Percentiles rank a stretch among this genome's conserved stretches.
phyloP scores from a whole-genome alignment of 2,329 filamentous ascomycete species.

The Penicillium sclerotiorum region DNA sequence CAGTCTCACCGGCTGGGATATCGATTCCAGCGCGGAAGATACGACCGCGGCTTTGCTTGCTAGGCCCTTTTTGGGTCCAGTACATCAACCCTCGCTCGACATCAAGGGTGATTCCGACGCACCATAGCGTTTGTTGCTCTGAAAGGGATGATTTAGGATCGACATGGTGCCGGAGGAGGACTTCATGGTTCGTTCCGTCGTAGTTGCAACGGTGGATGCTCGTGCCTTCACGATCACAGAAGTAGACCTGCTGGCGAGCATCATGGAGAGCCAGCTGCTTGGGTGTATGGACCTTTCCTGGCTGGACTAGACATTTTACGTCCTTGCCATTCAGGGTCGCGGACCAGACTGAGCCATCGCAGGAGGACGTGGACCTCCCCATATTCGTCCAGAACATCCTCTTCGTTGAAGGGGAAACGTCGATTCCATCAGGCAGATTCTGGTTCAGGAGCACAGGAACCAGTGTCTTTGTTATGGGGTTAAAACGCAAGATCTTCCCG shows the following conservation, averaged over 20 bases:
- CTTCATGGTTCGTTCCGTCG: constrained; percentile 38
- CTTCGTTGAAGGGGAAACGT: constrained; percentile 33
- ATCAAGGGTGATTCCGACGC: constrained; percentile 59
- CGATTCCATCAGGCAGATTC: constrained; percentile 50
- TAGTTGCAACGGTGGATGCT: constrained; percentile 39
- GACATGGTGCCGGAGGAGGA: constrained; percentile 43
- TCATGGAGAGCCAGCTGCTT: constrained; percentile 44
- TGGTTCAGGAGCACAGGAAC: constrained; percentile 17
- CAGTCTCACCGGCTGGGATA: constrained; percentile 38
- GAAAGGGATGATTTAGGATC: constrained; percentile 23
- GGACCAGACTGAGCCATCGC: constrained; percentile 49
- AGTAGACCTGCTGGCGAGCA: constrained; percentile 37
- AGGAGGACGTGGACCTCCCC: no score
- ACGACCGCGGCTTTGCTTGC: constrained; percentile 54
- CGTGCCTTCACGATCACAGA: constrained; percentile 50
- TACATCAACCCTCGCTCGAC: constrained; percentile 48
- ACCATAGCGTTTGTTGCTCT: constrained; percentile 49
- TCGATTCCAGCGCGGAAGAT: constrained; percentile 56
- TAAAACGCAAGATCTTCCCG: constrained; percentile 13
- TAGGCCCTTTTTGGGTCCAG: constrained; percentile 63
- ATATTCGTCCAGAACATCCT: constrained; percentile 57
- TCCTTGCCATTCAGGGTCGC: constrained; percentile 55
- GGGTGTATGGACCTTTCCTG: constrained; percentile 53
- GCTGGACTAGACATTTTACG: constrained; percentile 46
- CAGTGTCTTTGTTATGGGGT: neutral